These are phyloP conservation scores for Lipomyces kockii DNA, from an alignment of 805 yeast genomes.

Conservation along the genomic window DNA sequence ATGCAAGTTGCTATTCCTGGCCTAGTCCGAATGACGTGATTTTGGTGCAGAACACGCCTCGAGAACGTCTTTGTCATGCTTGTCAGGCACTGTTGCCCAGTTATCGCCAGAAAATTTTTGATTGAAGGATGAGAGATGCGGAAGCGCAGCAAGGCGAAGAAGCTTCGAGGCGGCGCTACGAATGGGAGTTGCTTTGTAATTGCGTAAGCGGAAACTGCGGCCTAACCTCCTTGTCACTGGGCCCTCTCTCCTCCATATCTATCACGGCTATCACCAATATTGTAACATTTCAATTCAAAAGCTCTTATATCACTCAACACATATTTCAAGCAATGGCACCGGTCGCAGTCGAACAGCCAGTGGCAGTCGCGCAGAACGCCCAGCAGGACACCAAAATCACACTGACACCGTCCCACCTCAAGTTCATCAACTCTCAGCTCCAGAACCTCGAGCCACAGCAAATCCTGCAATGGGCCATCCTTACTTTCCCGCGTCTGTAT, in stretches of 20 bases:
- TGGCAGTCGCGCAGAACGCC: neutral
- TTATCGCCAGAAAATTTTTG: neutral
- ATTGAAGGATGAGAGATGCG: neutral
- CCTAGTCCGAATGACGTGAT: slow-evolving; percentile 5
- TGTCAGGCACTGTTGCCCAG: neutral
- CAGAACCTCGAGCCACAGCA: slow-evolving; percentile 66
- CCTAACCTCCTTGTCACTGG: neutral
- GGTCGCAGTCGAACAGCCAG: slow-evolving; percentile 17
- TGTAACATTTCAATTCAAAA: neutral
- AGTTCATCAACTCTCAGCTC: slow-evolving; percentile 67
- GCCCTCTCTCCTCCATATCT: neutral
- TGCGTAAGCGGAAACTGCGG: neutral
- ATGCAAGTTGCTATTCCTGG: neutral
- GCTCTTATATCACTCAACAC: neutral
- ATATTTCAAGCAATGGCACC: slow-evolving; percentile 22
- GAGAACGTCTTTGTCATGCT: neutral
- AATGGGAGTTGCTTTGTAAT: neutral
- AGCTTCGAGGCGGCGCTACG: neutral
- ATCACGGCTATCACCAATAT: neutral
- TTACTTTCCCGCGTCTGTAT: slow-evolving; percentile 79
- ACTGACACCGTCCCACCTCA: slow-evolving; percentile 60
- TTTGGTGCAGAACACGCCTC: slow-evolving; percentile 5
- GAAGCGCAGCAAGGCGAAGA: too few species aligned
- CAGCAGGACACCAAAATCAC: slow-evolving; percentile 32
- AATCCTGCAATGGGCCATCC: slow-evolving; percentile 77